phyloP scores from a whole-genome alignment of 2,329 filamentous ascomycete species.

The Ceratocystis destructans region DNA sequence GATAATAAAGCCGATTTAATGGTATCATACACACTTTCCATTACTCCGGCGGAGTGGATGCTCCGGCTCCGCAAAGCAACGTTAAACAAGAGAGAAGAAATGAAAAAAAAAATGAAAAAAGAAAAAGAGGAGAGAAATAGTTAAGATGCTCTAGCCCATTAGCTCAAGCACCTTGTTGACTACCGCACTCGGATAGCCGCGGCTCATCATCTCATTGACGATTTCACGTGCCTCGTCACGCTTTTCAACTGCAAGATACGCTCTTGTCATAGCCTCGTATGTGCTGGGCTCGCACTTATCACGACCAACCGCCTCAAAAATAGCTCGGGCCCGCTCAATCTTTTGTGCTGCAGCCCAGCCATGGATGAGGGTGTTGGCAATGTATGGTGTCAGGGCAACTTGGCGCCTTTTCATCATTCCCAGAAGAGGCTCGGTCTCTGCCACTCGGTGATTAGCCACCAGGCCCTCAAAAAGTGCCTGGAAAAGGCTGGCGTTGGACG shows the following conservation, averaged over 20 bases:
- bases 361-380: conserved; percentile 95
- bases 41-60: not conserved
- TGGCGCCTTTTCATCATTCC: conserved; percentile 57
- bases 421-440: conserved; percentile 60
- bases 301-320: conserved; percentile 66
- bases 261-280: conserved; percentile 96
- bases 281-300: conserved; percentile 87
- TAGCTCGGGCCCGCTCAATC: conserved; percentile 59
- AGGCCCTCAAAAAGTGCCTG: conserved; percentile 95
- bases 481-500: conserved; percentile 69
- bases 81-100: conserved; percentile 2
- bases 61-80: not conserved
- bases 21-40: conserved; percentile 9
- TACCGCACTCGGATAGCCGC: conserved; percentile 84
- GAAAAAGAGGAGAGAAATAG: not conserved
- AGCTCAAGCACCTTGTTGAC: conserved; percentile 89
- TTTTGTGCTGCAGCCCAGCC: conserved; percentile 83
- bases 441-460: conserved; percentile 83
- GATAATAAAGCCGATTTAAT: conserved; percentile 10
- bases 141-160: conserved; percentile 36
- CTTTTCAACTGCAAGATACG: conserved; percentile 74
- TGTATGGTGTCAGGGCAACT: conserved; percentile 88
- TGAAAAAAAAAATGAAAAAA: not conserved
- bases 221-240: conserved; percentile 61
- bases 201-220: conserved; percentile 77